Percentiles rank a stretch among this genome's conserved stretches.
Conservation (phyloP, 1,284 basidiomycete species). For the Xerocomus minutiporus region DNA sequence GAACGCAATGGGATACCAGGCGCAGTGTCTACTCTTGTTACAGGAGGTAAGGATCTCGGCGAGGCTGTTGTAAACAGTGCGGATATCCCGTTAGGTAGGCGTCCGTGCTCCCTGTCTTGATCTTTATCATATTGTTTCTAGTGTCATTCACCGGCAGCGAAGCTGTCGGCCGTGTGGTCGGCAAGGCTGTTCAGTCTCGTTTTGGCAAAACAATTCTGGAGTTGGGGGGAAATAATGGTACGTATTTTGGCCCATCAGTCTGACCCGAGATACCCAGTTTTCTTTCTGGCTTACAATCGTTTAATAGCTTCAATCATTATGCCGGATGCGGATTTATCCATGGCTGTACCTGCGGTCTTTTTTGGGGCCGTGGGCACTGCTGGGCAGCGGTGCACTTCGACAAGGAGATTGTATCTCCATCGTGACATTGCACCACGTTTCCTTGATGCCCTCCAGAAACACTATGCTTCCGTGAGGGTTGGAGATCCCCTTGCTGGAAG, state of each 20-base stretch:
- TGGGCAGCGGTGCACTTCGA: slow-evolving; percentile 93
- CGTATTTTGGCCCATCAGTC: slow-evolving; percentile 13
- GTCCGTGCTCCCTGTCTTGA: not conserved
- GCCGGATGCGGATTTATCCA: slow-evolving; percentile 86
- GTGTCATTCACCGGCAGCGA: slow-evolving; percentile 96
- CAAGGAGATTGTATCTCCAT: slow-evolving; percentile 86
- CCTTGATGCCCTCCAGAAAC: slow-evolving; percentile 66
- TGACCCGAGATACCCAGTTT: slow-evolving; percentile 17
- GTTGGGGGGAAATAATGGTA: slow-evolving; percentile 93
- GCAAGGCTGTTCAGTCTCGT: slow-evolving; percentile 71
- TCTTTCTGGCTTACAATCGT: slow-evolving; percentile 14
- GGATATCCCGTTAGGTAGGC: slow-evolving; percentile 66
- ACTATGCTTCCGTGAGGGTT: slow-evolving; percentile 65
- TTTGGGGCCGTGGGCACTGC: slow-evolving; percentile 95
- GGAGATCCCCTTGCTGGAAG: slow-evolving; percentile 75
- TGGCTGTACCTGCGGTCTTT: slow-evolving; percentile 85
- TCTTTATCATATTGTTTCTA: slow-evolving; percentile 20
- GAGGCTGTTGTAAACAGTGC: slow-evolving; percentile 70
- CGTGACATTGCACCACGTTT: slow-evolving; percentile 73
- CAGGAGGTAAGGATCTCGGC: slow-evolving; percentile 79
- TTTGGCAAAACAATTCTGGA: slow-evolving; percentile 87
- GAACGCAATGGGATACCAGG: slow-evolving; percentile 80
- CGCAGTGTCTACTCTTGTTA: slow-evolving; percentile 78
- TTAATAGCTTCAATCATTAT: slow-evolving; percentile 80
- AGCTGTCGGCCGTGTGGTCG: slow-evolving; percentile 78